A percentile compares a stretch with the other conserved stretches of the same genome.
Evolutionary conservation across 768 basidiomycete genomes (phyloP).

Genomic region (Auricularia cornea): DNA sequence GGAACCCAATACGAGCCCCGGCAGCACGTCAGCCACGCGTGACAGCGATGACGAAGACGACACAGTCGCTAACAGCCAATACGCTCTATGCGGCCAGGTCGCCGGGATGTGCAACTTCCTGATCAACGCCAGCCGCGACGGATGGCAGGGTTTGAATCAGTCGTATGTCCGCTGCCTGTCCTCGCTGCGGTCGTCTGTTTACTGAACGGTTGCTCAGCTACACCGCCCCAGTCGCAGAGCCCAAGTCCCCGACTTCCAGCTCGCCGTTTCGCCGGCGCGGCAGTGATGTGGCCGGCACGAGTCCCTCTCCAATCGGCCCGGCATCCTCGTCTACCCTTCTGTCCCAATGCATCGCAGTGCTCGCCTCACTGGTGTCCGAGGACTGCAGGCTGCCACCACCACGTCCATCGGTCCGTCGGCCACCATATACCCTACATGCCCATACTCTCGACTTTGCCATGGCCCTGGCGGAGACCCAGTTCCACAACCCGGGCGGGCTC

Average conservation of each 20-base stretch:
- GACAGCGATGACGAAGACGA: conserved; percentile 46
- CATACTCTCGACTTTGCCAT: conserved; percentile 64
- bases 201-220: background rate
- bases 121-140: background rate
- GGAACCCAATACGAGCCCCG: conserved; percentile 9
- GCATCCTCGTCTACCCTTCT: conserved; percentile 26
- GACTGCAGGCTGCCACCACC: conserved; percentile 63
- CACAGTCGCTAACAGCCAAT: conserved; percentile 18
- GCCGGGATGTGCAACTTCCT: background rate
- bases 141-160: background rate
- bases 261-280: background rate
- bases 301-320: no score
- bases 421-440: conserved; percentile 70
- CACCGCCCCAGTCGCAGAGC: background rate
- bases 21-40: conserved; percentile 9
- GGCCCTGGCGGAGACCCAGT: conserved; percentile 49
- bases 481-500: conserved; percentile 41
- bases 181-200: background rate
- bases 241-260: background rate
- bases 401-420: conserved; percentile 52
- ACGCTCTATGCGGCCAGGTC: conserved; percentile 32
- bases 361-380: conserved; percentile 56
- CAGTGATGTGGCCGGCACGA: background rate
- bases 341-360: conserved; percentile 47
- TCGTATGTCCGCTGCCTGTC: background rate